Conservation (phyloP, 345 rosid genomes). For the Fremontodendron californicum region DNA sequence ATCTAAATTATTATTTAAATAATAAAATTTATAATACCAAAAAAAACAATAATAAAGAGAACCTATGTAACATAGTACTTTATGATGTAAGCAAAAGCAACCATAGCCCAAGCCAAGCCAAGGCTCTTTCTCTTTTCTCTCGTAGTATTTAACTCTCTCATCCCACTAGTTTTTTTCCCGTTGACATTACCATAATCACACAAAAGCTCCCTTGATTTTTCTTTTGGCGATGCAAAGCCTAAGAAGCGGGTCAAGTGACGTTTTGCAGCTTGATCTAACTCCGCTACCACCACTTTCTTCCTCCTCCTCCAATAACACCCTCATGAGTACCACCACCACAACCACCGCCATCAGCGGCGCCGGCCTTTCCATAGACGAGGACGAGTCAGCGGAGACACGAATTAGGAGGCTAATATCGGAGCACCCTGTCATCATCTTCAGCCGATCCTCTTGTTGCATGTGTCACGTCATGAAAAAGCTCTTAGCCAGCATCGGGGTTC, state of each 20-base stretch:
- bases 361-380: conserved; percentile 68
- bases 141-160: conserved; percentile 15
- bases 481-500: conserved; percentile 69
- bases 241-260: conserved; percentile 45
- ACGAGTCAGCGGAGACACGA: conserved; percentile 60
- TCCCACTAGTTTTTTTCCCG: conserved; percentile 29
- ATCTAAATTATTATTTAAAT: no score
- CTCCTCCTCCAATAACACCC: conserved; percentile 20
- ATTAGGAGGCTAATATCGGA: conserved; percentile 87
- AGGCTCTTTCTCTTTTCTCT: background rate
- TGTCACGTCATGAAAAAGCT: conserved; percentile 92
- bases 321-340: conserved; percentile 34
- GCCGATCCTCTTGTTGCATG: conserved; percentile 90
- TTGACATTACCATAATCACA: conserved; percentile 24
- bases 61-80: conserved; percentile 25
- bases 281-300: conserved; percentile 12
- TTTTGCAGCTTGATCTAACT: conserved; percentile 45
- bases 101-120: conserved; percentile 15
- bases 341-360: conserved; percentile 19
- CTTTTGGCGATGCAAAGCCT: conserved; percentile 67
- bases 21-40: conserved; percentile 4
- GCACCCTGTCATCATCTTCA: conserved; percentile 88
- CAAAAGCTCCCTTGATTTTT: conserved; percentile 10
- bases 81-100: conserved; percentile 63
- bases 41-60: background rate